These are phyloP conservation scores for Ballota nigra DNA, from an alignment of 257 asterid species.

Conservation along the genomic window DNA sequence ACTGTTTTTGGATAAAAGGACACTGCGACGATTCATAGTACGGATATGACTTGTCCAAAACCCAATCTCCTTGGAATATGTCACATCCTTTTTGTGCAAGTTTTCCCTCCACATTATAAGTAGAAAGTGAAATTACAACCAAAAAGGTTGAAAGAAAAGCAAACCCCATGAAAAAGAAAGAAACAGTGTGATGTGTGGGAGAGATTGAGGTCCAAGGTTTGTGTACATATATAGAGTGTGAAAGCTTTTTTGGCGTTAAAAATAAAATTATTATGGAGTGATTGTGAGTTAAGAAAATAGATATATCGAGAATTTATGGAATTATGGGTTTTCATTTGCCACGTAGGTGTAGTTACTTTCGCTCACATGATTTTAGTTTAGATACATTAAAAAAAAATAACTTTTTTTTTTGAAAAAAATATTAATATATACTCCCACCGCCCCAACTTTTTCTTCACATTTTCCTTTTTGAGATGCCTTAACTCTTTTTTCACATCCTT, in stretches of 20 bases:
- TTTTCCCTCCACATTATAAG: background rate
- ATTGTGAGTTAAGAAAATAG: too few relatives aligned
- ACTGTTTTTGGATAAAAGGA: conserved; percentile 36
- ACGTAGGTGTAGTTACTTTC: too few relatives aligned
- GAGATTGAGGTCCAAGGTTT: background rate
- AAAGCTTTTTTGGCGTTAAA: background rate
- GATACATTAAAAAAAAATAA: too few relatives aligned
- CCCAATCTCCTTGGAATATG: conserved; percentile 51
- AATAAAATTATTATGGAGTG: too few relatives aligned
- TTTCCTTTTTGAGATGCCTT: too few relatives aligned
- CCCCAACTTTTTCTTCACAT: too few relatives aligned
- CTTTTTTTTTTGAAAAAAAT: too few relatives aligned
- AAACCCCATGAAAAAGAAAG: conserved; percentile 1
- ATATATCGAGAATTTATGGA: too few relatives aligned
- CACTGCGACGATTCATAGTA: conserved; percentile 36
- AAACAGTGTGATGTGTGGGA: background rate
- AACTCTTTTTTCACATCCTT: too few relatives aligned
- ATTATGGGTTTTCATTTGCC: too few relatives aligned
- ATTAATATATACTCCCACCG: too few relatives aligned
- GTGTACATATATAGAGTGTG: background rate
- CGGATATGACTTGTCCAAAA: conserved; percentile 45
- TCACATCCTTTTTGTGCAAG: conserved; percentile 34
- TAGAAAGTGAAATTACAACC: background rate
- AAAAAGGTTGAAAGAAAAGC: background rate
- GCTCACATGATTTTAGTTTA: too few relatives aligned